Conservation (phyloP, 176 grass and related monocot genomes). For the maize (Zea mays) region Zm-B73-REFERENCE-NAM-5.0 NC_050099.1:248485501-248486000, state of each 20-base stretch:
- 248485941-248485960: conserved; percentile 87
- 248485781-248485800: neutral
- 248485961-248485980: conserved; percentile 65
- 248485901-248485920: conserved; percentile 80
- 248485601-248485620: neutral
- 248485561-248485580: neutral
- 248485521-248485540: neutral
- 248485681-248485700: neutral
- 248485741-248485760: conserved; percentile 20
- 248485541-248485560: neutral
- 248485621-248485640: neutral
- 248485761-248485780: neutral
- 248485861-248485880: conserved; percentile 91
- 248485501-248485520: neutral
- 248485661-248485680: neutral
- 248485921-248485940: conserved; percentile 78
- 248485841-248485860: conserved; percentile 92
- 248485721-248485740: conserved; percentile 17
- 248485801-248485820: conserved; percentile 80
- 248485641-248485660: neutral
- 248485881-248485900: conserved; percentile 77
- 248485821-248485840: conserved; percentile 66
- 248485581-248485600: neutral
- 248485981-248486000: conserved; percentile 79
- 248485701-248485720: neutral